A percentile compares a stretch with the other conserved stretches of the same genome.
These are phyloP conservation scores for Apiospora phragmitis DNA, from an alignment of 2,329 filamentous ascomycete species.

Conservation along the genomic window DNA sequence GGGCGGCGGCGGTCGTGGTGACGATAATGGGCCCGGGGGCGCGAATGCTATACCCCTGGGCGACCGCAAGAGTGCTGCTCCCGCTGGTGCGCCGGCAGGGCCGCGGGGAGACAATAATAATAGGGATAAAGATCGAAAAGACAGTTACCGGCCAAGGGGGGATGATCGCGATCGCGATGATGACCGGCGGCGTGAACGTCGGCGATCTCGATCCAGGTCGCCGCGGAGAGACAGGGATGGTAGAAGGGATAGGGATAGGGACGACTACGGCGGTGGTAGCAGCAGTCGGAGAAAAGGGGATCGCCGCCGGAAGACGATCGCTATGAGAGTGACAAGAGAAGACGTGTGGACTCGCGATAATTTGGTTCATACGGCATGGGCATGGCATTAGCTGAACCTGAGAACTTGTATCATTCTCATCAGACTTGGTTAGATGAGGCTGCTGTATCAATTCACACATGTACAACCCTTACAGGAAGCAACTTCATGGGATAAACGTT, in stretches of 20 bases:
- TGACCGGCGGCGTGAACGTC: constrained; percentile 35
- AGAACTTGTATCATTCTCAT: not conserved
- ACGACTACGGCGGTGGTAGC: constrained; percentile 48
- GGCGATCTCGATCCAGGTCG: constrained; percentile 54
- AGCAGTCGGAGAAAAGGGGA: constrained; percentile 60
- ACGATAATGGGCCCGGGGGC: constrained; percentile 41
- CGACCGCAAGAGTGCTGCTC: constrained; percentile 48
- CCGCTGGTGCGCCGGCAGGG: constrained; percentile 30
- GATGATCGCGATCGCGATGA: constrained; percentile 32
- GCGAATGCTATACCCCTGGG: constrained; percentile 73
- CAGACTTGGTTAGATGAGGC: not conserved
- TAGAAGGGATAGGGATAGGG: constrained; percentile 18
- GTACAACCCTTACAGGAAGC: not conserved
- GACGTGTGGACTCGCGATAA: constrained; percentile 50
- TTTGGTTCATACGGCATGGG: not conserved
- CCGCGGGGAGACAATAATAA: constrained; percentile 36
- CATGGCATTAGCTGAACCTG: not conserved
- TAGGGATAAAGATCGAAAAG: constrained; percentile 24
- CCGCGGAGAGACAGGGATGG: constrained; percentile 35
- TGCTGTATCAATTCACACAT: not conserved
- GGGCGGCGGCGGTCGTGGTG: constrained; percentile 30
- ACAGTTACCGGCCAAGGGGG: constrained; percentile 25
- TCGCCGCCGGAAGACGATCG: constrained; percentile 55
- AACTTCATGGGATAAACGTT: not conserved
- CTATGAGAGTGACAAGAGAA: constrained; percentile 60